Percentiles rank a stretch among this genome's conserved stretches.
Conservation (phyloP, 805 yeast species). For the Metschnikowia drakensbergensis region DNA sequence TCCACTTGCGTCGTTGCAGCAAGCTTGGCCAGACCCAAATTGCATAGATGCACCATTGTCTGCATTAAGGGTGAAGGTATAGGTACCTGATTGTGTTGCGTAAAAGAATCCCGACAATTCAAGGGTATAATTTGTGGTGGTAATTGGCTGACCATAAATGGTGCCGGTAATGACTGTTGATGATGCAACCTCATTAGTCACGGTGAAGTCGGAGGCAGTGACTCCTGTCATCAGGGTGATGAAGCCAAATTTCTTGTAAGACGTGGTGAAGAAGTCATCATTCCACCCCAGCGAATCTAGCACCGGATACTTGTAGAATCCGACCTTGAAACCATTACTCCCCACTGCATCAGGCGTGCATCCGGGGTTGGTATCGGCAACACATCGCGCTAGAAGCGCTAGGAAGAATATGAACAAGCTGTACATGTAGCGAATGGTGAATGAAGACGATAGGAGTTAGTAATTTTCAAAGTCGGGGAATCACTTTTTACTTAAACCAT, state of each 20-base stretch:
- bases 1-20: slow-evolving; percentile 17
- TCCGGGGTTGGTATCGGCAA: not conserved
- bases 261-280: not conserved
- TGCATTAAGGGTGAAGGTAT: slow-evolving; percentile 13
- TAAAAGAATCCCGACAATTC: slow-evolving; percentile 13
- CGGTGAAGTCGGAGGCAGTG: slow-evolving; percentile 1
- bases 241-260: slow-evolving; percentile 4
- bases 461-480: not conserved
- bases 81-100: slow-evolving; percentile 12
- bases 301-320: slow-evolving; percentile 7
- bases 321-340: slow-evolving; percentile 9
- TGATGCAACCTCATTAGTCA: not conserved
- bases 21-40: slow-evolving; percentile 14
- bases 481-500: not conserved
- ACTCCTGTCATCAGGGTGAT: not conserved
- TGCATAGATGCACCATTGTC: slow-evolving; percentile 19
- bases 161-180: not conserved
- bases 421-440: not conserved
- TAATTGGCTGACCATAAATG: slow-evolving; percentile 1
- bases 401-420: not conserved
- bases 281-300: slow-evolving; percentile 1
- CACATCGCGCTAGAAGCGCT: not conserved
- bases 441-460: not conserved
- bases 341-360: slow-evolving; percentile 2
- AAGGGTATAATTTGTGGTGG: slow-evolving; percentile 6